Evolutionary conservation across 2,329 filamentous ascomycete species (phyloP), one percentile per base, ranked within the genome.

Genomic region (Botrytis paeoniae): DNA sequence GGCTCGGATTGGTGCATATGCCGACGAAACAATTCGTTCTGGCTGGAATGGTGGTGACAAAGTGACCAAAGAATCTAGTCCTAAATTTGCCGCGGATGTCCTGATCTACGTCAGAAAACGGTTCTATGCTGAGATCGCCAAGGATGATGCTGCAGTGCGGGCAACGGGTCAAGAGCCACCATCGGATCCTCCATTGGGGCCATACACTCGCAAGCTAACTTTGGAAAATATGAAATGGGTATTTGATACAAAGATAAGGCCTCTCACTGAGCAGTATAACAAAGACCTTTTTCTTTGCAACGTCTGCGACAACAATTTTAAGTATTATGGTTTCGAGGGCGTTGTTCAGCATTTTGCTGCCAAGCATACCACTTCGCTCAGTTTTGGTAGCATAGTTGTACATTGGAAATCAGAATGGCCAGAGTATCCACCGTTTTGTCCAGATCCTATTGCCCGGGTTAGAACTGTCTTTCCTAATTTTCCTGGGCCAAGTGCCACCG

Each of bases 181-280:
- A 41, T 71, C 80, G 16, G 88, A 91, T 75, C 85, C 86, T 12
- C 82, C 84, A 2, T 83, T 86, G 75, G 87, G 85, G 0, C 85
- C 88, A 10, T 87, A 85, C 77, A 89, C 86, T 39, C 86, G 88
- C 80, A 90, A 86, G 79, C 84, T 95, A 70, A 92, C 91, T 1
- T 83, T 96, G 76, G 93, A 95, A 79, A 94, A 95, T 79, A 94
- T 96, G 92, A 95, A 92, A 81, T 95, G 91, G 89, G 84, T 95
- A 43, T 95, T 92, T 80, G 92, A 95, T 78, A 88, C 88, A 76
- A 94, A 93, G 80, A 86, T 96, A 79, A 93, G 90, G 78, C 89
- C 89, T 37, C 82, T 89, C 71, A 93, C 91, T 4, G 91, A 93
- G 75, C 82, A 84, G 63, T 86, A 87, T 77, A 86, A 89, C 77